Evolutionary conservation across 2,329 filamentous ascomycete genomes (phyloP).

Genomic region (Nothopassalora personata): DNA sequence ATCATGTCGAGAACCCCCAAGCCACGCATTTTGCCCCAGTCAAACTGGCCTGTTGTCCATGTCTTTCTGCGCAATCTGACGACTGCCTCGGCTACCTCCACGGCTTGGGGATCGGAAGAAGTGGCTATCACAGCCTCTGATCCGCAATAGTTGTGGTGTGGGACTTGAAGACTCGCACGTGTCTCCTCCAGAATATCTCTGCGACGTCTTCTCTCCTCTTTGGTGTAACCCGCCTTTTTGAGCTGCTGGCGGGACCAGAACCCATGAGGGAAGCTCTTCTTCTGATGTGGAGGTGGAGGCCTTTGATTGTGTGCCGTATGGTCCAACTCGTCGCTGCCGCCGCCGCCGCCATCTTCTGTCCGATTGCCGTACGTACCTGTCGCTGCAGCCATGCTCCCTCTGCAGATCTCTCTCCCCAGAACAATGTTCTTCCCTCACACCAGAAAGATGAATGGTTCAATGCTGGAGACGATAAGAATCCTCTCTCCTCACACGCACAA

Average conservation of each 20-base stretch:
- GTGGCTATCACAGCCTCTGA: too few species aligned
- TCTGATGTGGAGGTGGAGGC: too few species aligned
- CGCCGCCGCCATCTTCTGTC: neutral
- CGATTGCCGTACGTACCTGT: neutral
- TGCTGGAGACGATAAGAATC: neutral
- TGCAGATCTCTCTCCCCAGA: neutral
- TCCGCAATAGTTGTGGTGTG: neutral
- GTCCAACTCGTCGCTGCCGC: neutral
- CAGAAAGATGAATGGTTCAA: neutral
- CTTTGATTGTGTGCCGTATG: too few species aligned
- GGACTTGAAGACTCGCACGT: neutral
- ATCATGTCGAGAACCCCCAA: neutral
- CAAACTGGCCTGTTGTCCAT: neutral
- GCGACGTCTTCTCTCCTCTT: neutral
- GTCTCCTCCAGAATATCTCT: neutral
- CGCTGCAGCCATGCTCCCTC: constrained; percentile 1
- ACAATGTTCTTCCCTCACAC: neutral
- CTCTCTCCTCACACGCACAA: neutral
- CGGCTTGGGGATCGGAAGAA: neutral
- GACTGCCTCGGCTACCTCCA: neutral
- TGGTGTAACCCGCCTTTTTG: neutral
- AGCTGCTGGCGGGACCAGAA: neutral
- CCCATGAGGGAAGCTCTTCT: too few species aligned
- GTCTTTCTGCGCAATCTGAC: neutral
- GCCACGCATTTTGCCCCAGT: neutral